Base-by-base conservation (phyloP, 495 filamentous ascomycete genomes). In the Cercophora newfieldiana region DNA sequence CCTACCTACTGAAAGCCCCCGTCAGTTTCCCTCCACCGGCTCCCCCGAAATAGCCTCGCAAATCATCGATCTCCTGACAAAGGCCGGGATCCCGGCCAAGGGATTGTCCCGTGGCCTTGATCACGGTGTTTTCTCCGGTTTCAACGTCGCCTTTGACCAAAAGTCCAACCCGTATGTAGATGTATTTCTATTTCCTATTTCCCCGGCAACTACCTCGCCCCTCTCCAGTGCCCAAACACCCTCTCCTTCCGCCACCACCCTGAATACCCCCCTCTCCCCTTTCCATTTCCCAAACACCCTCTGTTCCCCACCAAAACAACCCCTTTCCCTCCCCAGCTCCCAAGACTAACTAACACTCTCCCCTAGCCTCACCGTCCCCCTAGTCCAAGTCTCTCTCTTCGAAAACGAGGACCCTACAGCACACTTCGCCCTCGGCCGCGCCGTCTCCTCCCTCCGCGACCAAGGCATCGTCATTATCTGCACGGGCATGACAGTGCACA, bases 401-500 rank as follows among this genome's bases (percentile, higher is more conserved):
- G 75, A 82, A 37, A 85, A 78, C 57, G 90, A 93, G 68, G 86
- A 93, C 64, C 84, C 88, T 16, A 79, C 86, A 59, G 82, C 86
- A 72, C 91, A 95, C 74, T 90, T 90, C 75, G 77, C 78, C 0
- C 84, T 95, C 4, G 92, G 92, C 0, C 80, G 86, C 66, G 91
- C 91, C 12, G 79, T 96, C 3, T 73, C 86, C 1, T 68, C 76
- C 24, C 86, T 96, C 5, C 88, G 92, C 26, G 87, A 90, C 37
- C 86, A 93, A 66, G 85, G 86, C 53, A 83, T 95, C 56, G 79
- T 91, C 31, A 87, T 96, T 55, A 87, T 96, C 50, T 84, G 85
- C 21, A 89, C 90, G 0, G 92, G 93, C n/a, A 94, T 94, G 91
- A 89, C 89, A 0, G 93, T 93, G 24, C 92, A 95, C 71, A 95